These are phyloP conservation scores for Macrophomina phaseolina DNA, from an alignment of 2,329 filamentous ascomycete species.

Conservation along the genomic window DNA sequence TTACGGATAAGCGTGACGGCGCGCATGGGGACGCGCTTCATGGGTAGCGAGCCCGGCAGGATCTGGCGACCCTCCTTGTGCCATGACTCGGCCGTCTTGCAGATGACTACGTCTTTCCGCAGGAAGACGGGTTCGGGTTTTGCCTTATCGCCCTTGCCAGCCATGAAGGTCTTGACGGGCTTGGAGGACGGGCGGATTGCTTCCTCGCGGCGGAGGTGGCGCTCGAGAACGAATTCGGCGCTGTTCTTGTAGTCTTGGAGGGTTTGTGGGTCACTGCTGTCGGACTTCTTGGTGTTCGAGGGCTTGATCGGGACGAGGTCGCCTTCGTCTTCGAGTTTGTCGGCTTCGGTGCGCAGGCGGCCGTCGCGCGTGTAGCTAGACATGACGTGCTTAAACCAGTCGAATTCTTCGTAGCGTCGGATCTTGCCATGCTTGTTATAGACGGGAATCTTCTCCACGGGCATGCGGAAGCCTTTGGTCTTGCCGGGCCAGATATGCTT, in stretches of 20 bases:
- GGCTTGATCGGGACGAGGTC: constrained; percentile 76
- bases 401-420: constrained; percentile 74
- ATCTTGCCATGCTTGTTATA: constrained; percentile 80
- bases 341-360: constrained; percentile 67
- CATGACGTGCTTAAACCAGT: constrained; percentile 89
- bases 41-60: constrained; percentile 69
- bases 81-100: constrained; percentile 95
- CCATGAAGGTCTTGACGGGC: constrained; percentile 75
- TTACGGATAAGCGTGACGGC: constrained; percentile 88
- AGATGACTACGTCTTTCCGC: constrained; percentile 78
- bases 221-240: constrained; percentile 80
- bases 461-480: constrained; percentile 83
- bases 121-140: constrained; percentile 82
- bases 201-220: constrained; percentile 91
- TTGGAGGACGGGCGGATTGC: constrained; percentile 73
- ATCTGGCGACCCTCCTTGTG: constrained; percentile 92
- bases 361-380: constrained; percentile 68
- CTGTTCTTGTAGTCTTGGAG: constrained; percentile 88
- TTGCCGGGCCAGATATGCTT: constrained; percentile 82
- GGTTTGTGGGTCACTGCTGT: constrained; percentile 70
- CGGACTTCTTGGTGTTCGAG: constrained; percentile 67
- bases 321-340: constrained; percentile 78
- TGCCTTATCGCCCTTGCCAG: constrained; percentile 73
- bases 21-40: constrained; percentile 88
- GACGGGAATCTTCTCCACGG: constrained; percentile 78